Percentiles rank a stretch among this genome's conserved stretches.
Evolutionary conservation across 2,329 filamentous ascomycete genomes (phyloP).

Genomic region (Pyrenochaeta sp.): DNA sequence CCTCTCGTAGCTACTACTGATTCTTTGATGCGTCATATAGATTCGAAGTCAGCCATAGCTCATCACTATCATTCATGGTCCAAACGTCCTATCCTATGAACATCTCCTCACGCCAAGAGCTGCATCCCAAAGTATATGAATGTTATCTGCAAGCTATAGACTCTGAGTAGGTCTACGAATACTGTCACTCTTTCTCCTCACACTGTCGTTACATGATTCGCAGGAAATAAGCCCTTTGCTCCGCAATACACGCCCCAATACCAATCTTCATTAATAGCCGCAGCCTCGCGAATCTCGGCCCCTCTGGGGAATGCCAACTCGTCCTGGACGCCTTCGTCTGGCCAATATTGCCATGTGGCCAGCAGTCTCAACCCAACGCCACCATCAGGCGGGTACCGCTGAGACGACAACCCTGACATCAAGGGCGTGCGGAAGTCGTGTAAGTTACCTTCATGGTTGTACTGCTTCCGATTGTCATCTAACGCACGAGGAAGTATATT

Average conservation of each 20-base stretch:
- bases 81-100: too few relatives aligned
- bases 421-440: not conserved
- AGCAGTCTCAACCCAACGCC: slow-evolving; percentile 71
- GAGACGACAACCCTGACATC: not conserved
- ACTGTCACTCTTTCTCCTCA: too few relatives aligned
- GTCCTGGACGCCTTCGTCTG: slow-evolving; percentile 69
- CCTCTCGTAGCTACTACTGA: too few relatives aligned
- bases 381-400: slow-evolving; percentile 75
- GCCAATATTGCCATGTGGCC: slow-evolving; percentile 82
- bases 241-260: slow-evolving; percentile 88
- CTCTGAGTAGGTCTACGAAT: too few relatives aligned
- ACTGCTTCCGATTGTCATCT: slow-evolving; percentile 42
- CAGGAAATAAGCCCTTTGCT: slow-evolving; percentile 79
- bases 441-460: slow-evolving; percentile 44
- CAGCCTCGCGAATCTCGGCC: slow-evolving; percentile 82
- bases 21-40: too few relatives aligned
- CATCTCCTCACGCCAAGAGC: too few relatives aligned
- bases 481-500: slow-evolving; percentile 1
- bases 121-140: too few relatives aligned
- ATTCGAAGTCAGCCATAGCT: too few relatives aligned
- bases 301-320: slow-evolving; percentile 86
- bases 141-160: too few relatives aligned
- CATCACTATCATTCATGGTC: not conserved
- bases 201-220: slow-evolving; percentile 66
- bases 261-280: slow-evolving; percentile 93